Evolutionary conservation across 352 stramenopile species (phyloP).

Genomic region (Globisporangium alternatum): DNA sequence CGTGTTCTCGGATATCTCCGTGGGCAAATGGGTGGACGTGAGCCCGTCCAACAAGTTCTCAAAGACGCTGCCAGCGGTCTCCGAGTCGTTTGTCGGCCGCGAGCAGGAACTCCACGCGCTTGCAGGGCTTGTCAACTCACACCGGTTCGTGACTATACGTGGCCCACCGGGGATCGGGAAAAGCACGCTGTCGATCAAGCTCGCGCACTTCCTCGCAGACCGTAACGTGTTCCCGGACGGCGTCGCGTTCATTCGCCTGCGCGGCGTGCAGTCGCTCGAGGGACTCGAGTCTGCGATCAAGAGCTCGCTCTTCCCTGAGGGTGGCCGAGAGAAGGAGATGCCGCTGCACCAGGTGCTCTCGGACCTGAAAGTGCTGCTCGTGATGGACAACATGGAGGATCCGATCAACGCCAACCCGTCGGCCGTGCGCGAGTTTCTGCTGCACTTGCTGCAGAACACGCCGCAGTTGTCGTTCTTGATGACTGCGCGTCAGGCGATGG

Average conservation of each 20-base stretch:
- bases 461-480: constrained; percentile 63
- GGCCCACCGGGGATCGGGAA: constrained; percentile 76
- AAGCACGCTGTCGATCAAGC: constrained; percentile 66
- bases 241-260: constrained; percentile 70
- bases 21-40: constrained; percentile 74
- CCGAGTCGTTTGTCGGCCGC: constrained; percentile 70
- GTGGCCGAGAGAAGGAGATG: constrained; percentile 59
- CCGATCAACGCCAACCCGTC: constrained; percentile 65
- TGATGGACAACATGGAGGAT: constrained; percentile 86
- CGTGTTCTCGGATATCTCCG: constrained; percentile 69
- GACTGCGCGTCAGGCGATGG: constrained; percentile 71
- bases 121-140: constrained; percentile 48
- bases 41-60: constrained; percentile 64
- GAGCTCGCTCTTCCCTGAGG: constrained; percentile 57
- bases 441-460: constrained; percentile 64
- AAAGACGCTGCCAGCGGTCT: constrained; percentile 64
- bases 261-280: constrained; percentile 67
- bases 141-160: constrained; percentile 69
- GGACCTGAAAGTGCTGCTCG: constrained; percentile 58
- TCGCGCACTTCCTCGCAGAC: constrained; percentile 72
- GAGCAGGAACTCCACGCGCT: constrained; percentile 75
- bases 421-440: constrained; percentile 52
- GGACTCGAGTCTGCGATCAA: constrained; percentile 74
- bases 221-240: constrained; percentile 71
- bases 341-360: constrained; percentile 52